These are phyloP conservation scores for Trichoderma sp. DNA, from an alignment of 2,329 filamentous ascomycete species.

Conservation along the genomic window DNA sequence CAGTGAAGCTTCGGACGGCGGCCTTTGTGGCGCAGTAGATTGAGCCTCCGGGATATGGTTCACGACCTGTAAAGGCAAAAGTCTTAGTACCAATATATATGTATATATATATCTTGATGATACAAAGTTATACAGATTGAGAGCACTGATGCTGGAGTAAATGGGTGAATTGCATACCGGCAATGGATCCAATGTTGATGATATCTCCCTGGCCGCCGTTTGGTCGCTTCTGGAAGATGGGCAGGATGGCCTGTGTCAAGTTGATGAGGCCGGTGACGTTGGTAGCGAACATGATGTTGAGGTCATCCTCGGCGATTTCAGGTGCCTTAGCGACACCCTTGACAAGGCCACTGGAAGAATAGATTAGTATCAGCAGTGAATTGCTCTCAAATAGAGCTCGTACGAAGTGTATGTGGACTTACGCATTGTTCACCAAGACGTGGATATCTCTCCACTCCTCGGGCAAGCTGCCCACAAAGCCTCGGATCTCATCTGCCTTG, in stretches of 20 bases:
- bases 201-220: slow-evolving; percentile 85
- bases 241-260: slow-evolving; percentile 89
- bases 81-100: neutral
- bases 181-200: slow-evolving; percentile 91
- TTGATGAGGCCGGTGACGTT: slow-evolving; percentile 95
- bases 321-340: slow-evolving; percentile 86
- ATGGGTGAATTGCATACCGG: slow-evolving; percentile 49
- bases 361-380: too few species aligned
- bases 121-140: too few species aligned
- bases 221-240: slow-evolving; percentile 74
- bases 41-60: slow-evolving; percentile 79
- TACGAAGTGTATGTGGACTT: slow-evolving; percentile 40
- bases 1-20: slow-evolving; percentile 81
- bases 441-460: slow-evolving; percentile 83
- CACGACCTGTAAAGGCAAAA: slow-evolving; percentile 54
- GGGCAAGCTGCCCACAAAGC: slow-evolving; percentile 73
- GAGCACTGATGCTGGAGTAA: neutral
- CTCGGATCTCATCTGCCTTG: slow-evolving; percentile 70
- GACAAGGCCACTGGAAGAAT: slow-evolving; percentile 69
- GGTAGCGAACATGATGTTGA: slow-evolving; percentile 84
- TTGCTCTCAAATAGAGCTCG: neutral
- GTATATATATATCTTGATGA: neutral
- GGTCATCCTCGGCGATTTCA: slow-evolving; percentile 78
- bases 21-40: slow-evolving; percentile 96
- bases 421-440: slow-evolving; percentile 96